Percentiles rank a stretch among this genome's conserved stretches.
These are phyloP conservation scores for Solanum chiquidenum DNA, from an alignment of 257 asterid species.

Conservation along the genomic window DNA sequence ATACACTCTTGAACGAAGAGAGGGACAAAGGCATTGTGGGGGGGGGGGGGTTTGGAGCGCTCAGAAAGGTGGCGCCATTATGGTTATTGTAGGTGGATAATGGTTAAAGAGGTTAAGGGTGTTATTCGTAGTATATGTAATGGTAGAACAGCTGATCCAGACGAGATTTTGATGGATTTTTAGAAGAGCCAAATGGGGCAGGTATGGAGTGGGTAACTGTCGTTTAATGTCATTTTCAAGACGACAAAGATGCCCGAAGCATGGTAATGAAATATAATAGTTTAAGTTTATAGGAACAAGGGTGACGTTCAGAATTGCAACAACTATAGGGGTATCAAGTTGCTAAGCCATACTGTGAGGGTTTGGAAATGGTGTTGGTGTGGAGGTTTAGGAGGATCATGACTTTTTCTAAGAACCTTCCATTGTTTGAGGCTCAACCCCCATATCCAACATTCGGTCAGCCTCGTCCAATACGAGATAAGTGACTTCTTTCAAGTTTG, in stretches of 20 bases:
- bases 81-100: not conserved
- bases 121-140: not conserved
- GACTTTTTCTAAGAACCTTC: not conserved
- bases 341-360: not conserved
- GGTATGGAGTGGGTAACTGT: not conserved
- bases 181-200: not conserved
- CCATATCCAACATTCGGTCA: not conserved
- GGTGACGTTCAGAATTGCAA: not conserved
- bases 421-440: not conserved
- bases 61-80: not conserved
- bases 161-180: not conserved
- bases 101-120: not conserved
- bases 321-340: not conserved
- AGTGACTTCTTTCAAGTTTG: slow-evolving; percentile 73
- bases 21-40: not conserved
- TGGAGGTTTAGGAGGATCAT: not conserved
- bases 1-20: not conserved
- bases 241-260: not conserved
- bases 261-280: not conserved
- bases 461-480: slow-evolving; percentile 64
- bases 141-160: not conserved
- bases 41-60: not conserved
- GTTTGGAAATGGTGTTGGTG: not conserved
- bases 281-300: not conserved
- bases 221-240: not conserved